Conservation (phyloP, 768 basidiomycete species). For the Macrocybe gigantea region DNA sequence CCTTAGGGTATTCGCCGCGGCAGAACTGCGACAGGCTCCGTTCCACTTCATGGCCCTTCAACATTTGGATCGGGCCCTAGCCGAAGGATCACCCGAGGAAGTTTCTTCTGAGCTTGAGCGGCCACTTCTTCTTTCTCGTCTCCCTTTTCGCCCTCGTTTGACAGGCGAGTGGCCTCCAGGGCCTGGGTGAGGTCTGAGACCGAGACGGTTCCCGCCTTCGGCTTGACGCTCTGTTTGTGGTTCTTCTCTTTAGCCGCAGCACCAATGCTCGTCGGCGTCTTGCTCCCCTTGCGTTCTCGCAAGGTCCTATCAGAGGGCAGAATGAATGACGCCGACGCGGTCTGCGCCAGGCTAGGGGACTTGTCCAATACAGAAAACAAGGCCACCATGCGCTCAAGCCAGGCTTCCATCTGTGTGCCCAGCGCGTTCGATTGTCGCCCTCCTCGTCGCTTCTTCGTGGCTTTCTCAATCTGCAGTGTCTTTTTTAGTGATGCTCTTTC, state of each 20-base stretch:
- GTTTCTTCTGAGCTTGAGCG: conserved; percentile 44
- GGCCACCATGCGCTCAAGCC: conserved; percentile 53
- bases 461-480: conserved; percentile 53
- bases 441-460: conserved; percentile 53
- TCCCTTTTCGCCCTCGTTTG: conserved; percentile 22
- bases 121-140: neutral
- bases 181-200: conserved; percentile 1
- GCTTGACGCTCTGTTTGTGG: too few relatives aligned
- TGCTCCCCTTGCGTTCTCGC: conserved; percentile 6
- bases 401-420: conserved; percentile 32
- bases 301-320: conserved; percentile 8
- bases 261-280: conserved; percentile 2
- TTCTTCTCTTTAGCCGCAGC: too few relatives aligned
- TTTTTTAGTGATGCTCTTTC: neutral
- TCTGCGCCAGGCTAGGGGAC: too few relatives aligned
- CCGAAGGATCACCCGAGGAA: conserved; percentile 26
- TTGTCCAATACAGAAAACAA: conserved; percentile 35
- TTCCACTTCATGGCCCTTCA: too few relatives aligned
- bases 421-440: conserved; percentile 36
- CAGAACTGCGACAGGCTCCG: too few relatives aligned
- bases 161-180: conserved; percentile 27
- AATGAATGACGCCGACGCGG: neutral
- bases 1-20: too few relatives aligned
- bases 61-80: conserved; percentile 21
- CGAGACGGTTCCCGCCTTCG: too few relatives aligned